Base-by-base conservation (phyloP, 306 rosid species). In the Parietaria judaica region DNA sequence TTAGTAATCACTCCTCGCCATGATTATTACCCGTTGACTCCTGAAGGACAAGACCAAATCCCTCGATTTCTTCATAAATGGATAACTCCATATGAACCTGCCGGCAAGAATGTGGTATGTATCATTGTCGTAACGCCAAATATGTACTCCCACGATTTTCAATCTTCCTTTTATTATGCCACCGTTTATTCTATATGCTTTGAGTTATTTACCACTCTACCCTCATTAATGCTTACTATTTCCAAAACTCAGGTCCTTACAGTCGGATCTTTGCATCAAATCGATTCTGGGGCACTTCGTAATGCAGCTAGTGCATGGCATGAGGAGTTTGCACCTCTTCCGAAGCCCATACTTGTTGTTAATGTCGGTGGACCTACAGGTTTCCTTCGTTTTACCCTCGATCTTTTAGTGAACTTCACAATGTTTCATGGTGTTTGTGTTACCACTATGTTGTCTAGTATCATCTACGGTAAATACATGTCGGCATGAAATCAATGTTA, bases 81-180 rank as follows among this genome's bases (percentile, higher is more conserved):
- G 99, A 80, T 92, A 71, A 88, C 96, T 66, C 99, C 96, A 4
- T 79, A 79, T 0, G 96, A 92, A 60, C 88, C 94, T 61, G 90
- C 99, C 14, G 95, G 79, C 77, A 76, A 78, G 70, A 80, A 79
- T 61, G 99, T 92, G 90, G 99, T 92, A 80, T 54, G 85, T 69
- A 69, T 60, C 70, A 67, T 64, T 56, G 48, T 50, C 58, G 17
- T 61, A 72, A 54, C 23, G 16, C 44, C 9, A 14, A 43, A 7
- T 36, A 37, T 7, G 46, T 36, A 23, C 31, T 23, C 31, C 31
- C 52, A 36, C 66, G 38, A 53, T 15, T 53, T 23, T 48, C 44
- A n/a, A 55, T 65, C 61, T 71, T 47, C 48, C 61, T 69, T 38
- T 23, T 69, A 56, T 37, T 70, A 43, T 54, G 31, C 51, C 60